Conservation (phyloP, 176 grass and related monocot genomes). For the Olyra latifolia region DNA sequence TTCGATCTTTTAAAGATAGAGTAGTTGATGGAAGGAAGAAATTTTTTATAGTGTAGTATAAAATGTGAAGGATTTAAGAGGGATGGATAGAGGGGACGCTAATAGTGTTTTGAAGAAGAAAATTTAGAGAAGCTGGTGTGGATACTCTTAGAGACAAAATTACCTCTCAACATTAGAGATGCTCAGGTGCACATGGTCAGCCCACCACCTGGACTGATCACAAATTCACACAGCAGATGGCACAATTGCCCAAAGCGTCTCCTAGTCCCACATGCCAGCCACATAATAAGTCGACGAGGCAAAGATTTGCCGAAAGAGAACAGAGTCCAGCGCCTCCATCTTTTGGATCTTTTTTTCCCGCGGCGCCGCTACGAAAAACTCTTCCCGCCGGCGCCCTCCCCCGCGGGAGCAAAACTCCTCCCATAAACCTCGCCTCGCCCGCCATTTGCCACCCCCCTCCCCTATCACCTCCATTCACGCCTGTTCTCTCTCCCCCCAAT, state of each 20-base stretch:
- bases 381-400: slow-evolving; percentile 47
- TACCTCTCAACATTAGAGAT: no score
- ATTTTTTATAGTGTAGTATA: no score
- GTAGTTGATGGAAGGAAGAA: no score
- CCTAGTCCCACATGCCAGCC: neutral
- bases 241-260: neutral
- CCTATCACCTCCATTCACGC: neutral
- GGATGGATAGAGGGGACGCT: no score
- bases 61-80: no score
- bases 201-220: no score
- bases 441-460: neutral
- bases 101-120: no score
- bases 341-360: slow-evolving; percentile 32
- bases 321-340: neutral
- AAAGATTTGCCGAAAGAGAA: neutral
- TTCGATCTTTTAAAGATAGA: no score
- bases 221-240: no score
- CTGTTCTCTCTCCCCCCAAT: slow-evolving; percentile 2
- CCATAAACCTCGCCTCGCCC: slow-evolving; percentile 32
- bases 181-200: no score
- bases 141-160: no score
- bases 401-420: slow-evolving; percentile 24
- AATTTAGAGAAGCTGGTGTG: no score
- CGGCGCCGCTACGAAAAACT: slow-evolving; percentile 42
- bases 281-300: neutral